Base-by-base conservation (phyloP, 257 asterid genomes). In the Salvia miltiorrhiza region DNA sequence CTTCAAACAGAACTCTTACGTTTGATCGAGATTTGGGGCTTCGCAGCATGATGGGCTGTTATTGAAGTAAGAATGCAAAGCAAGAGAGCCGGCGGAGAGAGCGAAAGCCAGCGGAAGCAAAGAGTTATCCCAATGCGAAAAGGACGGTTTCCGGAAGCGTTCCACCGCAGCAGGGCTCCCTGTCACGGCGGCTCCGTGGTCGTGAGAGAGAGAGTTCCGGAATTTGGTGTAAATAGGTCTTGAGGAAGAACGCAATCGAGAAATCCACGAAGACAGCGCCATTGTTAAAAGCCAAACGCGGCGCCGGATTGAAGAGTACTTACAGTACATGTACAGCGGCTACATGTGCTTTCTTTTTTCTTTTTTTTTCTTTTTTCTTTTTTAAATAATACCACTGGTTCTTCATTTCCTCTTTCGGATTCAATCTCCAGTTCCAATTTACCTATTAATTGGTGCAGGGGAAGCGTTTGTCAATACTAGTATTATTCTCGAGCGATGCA, bases 81-180 rank as follows among this genome's bases (percentile, higher is more conserved):
- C 67, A 56, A 90, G 57, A 33, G 94, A 76, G 12, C 86, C 93
- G 47, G 96, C 82, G 48, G 92, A 84, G 54, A 73, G 82, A 24
- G 86, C 88, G 26, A 93, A 8, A 47, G 89, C 95, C 32, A 93
- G 43, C n/a, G 90, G 94, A 59, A 93, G 77, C 19, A 85, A 68
- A 64, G 93, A 84, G 49, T 60, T 52, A 41, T 19, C 54, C 78
- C 80, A 57, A 62, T 62, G 39, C 26, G 83, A 67, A 17, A 26
- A 69, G 70, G 61, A 69, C 37, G 65, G 70, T 40, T 41, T 80
- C 67, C 69, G 74, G 16, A 41, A 57, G 47, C 52, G 78, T 19
- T 77, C 80, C 35, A 73, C 66, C 52, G 39, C 49, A 30, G 76
- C 41, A n/a, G 23, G 24, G 33, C 58, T 66, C 70, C 28, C 58